Evolutionary conservation across 371 early-diverging fungal species (phyloP), one percentile per base, ranked within the genome.

Genomic region (Choanephora cucurbitarum): DNA sequence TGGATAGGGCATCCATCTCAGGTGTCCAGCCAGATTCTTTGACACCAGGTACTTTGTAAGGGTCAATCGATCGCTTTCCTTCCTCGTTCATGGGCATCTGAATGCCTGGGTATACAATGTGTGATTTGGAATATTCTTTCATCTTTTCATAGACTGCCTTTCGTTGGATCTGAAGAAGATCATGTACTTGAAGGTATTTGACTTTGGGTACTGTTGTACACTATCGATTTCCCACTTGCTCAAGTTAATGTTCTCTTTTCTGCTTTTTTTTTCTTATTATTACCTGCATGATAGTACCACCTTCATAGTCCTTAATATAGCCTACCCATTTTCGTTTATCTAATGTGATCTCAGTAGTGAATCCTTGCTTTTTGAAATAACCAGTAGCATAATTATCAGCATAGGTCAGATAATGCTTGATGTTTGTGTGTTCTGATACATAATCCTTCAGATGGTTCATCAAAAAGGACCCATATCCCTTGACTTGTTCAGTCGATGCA

Each of bases 381-480:
- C 99, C 99, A 39, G 94, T 93, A 11, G 99, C 99, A 70, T 94
- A 98, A 72, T 99, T 99, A 72, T 99, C 99, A 4, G 99, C 99
- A 79, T 99, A 99, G 0, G 99, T 99, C 58, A 99, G 65, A 66
- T 97, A 99, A 63, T 99, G 89, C 60, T 82, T 75, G 45, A 92
- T 83, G 46, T 82, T 82, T 24, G 89, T 85, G 41, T 84, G 77
- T 4, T 67, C 71, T 15, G 80, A 70, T 11, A 97, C 92, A 60
- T 94, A 86, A 64, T 95, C 95, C 66, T 96, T 98, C 54, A 96
- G 77, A 60, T 94, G 89, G 59, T 92, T 94, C 96, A 98, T 98
- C 40, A 98, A 58, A 52, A 87, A 85, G 5, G 95, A 90, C 10
- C 99, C 99, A 70, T 94, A 97, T 19, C 99, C 99, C 88, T 95